phyloP scores from a whole-genome alignment of 2,329 filamentous ascomycete species.

The Coniosporium tulheliwenetii region DNA sequence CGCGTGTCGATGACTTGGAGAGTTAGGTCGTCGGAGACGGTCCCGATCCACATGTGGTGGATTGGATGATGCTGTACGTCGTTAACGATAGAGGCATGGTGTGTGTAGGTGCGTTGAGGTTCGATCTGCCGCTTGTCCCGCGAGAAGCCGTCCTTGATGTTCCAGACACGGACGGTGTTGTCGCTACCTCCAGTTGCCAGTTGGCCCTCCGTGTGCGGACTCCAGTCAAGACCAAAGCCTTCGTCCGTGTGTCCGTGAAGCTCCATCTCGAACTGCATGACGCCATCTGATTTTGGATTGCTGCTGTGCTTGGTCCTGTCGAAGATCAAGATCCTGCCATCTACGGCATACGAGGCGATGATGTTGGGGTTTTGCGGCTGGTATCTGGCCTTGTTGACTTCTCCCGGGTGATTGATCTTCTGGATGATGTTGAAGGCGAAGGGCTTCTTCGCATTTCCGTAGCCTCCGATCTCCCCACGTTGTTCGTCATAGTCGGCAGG shows the following conservation, averaged over 20 bases:
- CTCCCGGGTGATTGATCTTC: conserved; percentile 88
- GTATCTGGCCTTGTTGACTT: conserved; percentile 97
- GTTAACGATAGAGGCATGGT: conserved; percentile 85
- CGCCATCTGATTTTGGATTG: conserved; percentile 47
- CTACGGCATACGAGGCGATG: conserved; percentile 81
- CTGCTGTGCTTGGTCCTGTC: conserved; percentile 88
- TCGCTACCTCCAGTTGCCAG: conserved; percentile 88
- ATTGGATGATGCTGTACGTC: conserved; percentile 92
- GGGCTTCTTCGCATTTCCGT: conserved; percentile 54
- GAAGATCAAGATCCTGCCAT: conserved; percentile 81
- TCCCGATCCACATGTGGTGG: conserved; percentile 66
- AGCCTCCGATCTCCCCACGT: conserved; percentile 83
- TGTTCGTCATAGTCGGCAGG: conserved; percentile 81
- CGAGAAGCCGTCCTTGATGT: conserved; percentile 57
- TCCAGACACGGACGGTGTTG: conserved; percentile 83
- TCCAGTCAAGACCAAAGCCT: conserved; percentile 90
- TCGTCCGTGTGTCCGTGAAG: conserved; percentile 74
- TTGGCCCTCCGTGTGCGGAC: conserved; percentile 63
- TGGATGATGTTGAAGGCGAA: conserved; percentile 88
- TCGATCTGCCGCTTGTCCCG: conserved; percentile 54
- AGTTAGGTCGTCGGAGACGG: conserved; percentile 87
- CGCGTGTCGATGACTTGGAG: conserved; percentile 87
- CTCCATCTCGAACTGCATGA: conserved; percentile 67
- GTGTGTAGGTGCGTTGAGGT: conserved; percentile 61
- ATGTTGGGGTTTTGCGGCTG: conserved; percentile 96